A percentile compares a stretch with the other conserved stretches of the same genome.
phyloP scores from a whole-genome alignment of 306 rosid genomes.

The Cucurbita pepo region DNA sequence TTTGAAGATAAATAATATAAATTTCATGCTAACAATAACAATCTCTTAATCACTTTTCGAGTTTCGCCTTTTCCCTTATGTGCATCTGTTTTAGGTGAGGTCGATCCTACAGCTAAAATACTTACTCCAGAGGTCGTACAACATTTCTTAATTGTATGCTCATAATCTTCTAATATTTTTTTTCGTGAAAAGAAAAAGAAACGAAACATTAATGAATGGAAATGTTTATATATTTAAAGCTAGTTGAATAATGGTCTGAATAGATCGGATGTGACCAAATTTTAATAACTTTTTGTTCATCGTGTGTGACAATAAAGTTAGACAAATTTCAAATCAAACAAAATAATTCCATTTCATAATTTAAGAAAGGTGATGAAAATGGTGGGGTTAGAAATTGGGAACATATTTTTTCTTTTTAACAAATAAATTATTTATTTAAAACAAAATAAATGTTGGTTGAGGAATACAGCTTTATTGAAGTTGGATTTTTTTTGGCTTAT shows the following conservation, averaged over 20 bases:
- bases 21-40: no score
- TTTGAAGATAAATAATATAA: no score
- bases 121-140: rapidly evolving
- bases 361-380: not conserved
- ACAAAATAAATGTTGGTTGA: not conserved
- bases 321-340: not conserved
- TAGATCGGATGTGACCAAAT: not conserved
- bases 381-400: not conserved
- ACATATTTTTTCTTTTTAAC: not conserved
- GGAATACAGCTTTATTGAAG: conserved; percentile 1
- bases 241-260: no score
- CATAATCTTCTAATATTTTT: no score
- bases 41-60: no score
- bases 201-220: no score
- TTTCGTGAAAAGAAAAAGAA: no score
- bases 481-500: conserved; percentile 1
- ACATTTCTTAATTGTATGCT: no score
- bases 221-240: no score
- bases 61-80: no score
- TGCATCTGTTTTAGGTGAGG: no score
- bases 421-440: not conserved
- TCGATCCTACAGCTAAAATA: no score
- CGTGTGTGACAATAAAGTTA: not conserved
- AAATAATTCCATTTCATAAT: not conserved
- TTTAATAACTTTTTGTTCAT: not conserved